Conservation (phyloP, 1,284 basidiomycete species). For the Papiliotrema flavescens region DNA sequence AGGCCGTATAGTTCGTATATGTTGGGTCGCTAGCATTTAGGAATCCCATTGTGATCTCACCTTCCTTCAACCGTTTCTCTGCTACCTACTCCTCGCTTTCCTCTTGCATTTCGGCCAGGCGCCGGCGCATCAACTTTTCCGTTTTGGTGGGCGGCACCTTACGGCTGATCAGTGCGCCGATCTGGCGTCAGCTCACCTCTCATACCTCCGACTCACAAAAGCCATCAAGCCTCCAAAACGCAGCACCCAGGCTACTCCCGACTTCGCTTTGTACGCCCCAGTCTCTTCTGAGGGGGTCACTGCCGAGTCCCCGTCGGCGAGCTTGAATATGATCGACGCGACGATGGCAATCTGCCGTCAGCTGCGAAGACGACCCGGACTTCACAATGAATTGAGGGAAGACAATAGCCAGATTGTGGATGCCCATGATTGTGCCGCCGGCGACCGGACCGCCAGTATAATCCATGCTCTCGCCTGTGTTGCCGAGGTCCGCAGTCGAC, state of each 20-base stretch:
- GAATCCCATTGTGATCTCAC: too few relatives aligned
- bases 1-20: too few relatives aligned
- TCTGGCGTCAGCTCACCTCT: slow-evolving; percentile 39
- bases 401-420: slow-evolving; percentile 92
- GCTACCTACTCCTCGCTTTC: slow-evolving; percentile 39
- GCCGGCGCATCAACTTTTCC: slow-evolving; percentile 75
- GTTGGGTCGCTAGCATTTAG: too few relatives aligned
- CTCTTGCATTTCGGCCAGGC: slow-evolving; percentile 72
- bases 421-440: slow-evolving; percentile 91
- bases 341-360: slow-evolving; percentile 72
- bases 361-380: slow-evolving; percentile 15
- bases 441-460: slow-evolving; percentile 60
- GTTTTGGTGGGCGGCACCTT: slow-evolving; percentile 80
- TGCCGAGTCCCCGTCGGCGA: slow-evolving; percentile 58
- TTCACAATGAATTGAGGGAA: slow-evolving; percentile 85
- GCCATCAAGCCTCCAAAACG: slow-evolving; percentile 86
- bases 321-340: slow-evolving; percentile 78
- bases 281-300: slow-evolving; percentile 47
- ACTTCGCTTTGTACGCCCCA: slow-evolving; percentile 61
- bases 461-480: slow-evolving; percentile 49
- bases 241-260: slow-evolving; percentile 87
- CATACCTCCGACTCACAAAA: slow-evolving; percentile 51
- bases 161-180: slow-evolving; percentile 68
- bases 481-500: slow-evolving; percentile 56
- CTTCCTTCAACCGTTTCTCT: too few relatives aligned